phyloP scores from a whole-genome alignment of 2,329 filamentous ascomycete genomes.

The Ascosphaera acerosa region DNA sequence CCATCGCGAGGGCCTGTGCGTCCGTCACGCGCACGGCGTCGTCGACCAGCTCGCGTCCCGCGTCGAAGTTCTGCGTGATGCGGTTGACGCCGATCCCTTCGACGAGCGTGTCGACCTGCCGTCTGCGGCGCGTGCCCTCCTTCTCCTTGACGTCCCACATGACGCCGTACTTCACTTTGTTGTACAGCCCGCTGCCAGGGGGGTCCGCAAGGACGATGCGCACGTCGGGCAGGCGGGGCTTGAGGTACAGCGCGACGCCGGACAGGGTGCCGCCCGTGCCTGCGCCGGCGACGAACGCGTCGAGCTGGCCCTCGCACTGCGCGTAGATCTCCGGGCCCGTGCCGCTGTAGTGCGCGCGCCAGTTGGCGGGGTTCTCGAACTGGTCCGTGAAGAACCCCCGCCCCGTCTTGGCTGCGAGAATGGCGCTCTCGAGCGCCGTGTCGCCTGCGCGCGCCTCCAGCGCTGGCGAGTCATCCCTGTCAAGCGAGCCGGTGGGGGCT shows the following conservation, averaged over 20 bases:
- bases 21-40: conserved; percentile 78
- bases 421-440: conserved; percentile 1
- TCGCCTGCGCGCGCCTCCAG: background rate
- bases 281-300: conserved; percentile 80
- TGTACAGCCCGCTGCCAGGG: conserved; percentile 78
- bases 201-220: conserved; percentile 73
- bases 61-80: conserved; percentile 80
- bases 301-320: conserved; percentile 48
- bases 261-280: conserved; percentile 87
- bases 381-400: conserved; percentile 87
- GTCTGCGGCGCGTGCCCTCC: conserved; percentile 68
- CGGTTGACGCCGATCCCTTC: conserved; percentile 92
- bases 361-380: conserved; percentile 82
- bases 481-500: conserved; percentile 6
- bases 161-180: conserved; percentile 75
- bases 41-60: conserved; percentile 61
- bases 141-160: conserved; percentile 81
- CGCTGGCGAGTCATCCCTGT: conserved; percentile 3
- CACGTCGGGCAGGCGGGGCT: conserved; percentile 38
- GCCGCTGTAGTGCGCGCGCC: conserved; percentile 50
- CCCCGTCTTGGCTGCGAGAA: conserved; percentile 27
- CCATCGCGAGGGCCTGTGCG: conserved; percentile 74
- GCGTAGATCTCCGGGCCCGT: conserved; percentile 77
- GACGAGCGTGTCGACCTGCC: conserved; percentile 87
- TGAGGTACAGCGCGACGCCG: conserved; percentile 62